Evolutionary conservation across 179 eudicot species (phyloP).

Genomic region (Beta corolliflora): DNA sequence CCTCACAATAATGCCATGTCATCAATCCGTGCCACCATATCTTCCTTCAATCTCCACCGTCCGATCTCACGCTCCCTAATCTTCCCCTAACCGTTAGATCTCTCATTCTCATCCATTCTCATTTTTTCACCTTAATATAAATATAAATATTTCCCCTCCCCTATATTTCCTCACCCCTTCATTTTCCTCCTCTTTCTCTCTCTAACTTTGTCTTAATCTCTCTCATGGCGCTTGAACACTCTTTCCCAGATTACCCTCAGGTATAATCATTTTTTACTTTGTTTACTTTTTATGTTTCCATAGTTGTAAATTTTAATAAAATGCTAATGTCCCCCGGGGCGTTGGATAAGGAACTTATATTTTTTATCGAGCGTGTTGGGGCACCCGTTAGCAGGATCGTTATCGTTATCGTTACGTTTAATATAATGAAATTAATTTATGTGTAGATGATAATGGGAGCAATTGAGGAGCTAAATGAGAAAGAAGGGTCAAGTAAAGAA

Average conservation of each 20-base stretch:
- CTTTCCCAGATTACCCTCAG: slow-evolving; percentile 15
- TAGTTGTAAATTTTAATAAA: no score
- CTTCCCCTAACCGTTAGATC: slow-evolving; percentile 12
- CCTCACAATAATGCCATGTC: neutral
- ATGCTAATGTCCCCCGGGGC: no score
- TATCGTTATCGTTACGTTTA: no score
- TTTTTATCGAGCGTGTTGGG: no score
- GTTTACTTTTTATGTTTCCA: neutral
- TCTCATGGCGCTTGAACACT: neutral
- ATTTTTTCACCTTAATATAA: neutral
- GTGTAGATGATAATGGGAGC: slow-evolving; percentile 12
- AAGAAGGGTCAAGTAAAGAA: neutral
- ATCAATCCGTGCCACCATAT: slow-evolving; percentile 4
- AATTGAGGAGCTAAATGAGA: neutral
- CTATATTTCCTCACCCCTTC: neutral
- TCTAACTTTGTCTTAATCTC: neutral
- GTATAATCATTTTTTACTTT: neutral
- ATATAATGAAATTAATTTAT: no score
- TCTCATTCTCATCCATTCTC: neutral
- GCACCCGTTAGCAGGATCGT: no score
- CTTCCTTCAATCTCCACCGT: neutral
- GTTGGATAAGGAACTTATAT: no score
- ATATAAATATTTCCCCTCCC: slow-evolving; percentile 5
- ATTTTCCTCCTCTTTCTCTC: neutral
- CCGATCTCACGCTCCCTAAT: neutral